Base-by-base conservation (phyloP, 1,139 yeast species). In the Diutina pseudorugosa region DNA sequence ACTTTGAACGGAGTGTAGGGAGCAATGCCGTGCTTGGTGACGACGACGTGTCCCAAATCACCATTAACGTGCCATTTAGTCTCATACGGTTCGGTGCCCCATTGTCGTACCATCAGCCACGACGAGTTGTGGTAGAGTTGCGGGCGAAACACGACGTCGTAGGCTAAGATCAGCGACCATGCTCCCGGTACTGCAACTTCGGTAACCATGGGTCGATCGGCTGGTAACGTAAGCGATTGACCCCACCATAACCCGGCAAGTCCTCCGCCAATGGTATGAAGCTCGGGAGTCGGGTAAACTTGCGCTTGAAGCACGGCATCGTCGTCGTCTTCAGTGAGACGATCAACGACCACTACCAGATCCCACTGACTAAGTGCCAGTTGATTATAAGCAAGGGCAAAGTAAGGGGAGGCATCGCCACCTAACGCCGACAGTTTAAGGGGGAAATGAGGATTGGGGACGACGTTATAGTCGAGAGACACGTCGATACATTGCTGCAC, bases 51-150 rank as follows among this genome's bases (percentile, higher is more conserved):
- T 48, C 65, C 59, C 9, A 69, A 62, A 4, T 68, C 65, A 1
- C 79, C 59, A 52, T 81, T 72, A 6, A 83, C 65, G 59, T 82
- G 85, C 87, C 93, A 88, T 65, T 88, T 89, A 0, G 87, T 76
- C 63, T 90, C 96, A 59, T 70, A 76, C 2, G 87, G 87, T 45
- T 80, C 82, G n/a, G 73, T 70, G 2, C 80, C 70, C 68, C 78
- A 76, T 64, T 89, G 96, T 53, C 89, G 74, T 3, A 86, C 65
- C 42, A 88, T 71, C 45, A 25, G 23, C 18, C 16, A 21, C 36
- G 9, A 21, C 4, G 14, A 25, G 14, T 12, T 11, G 12, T 16
- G 48, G 12, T 12, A 7, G 8, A 45, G 48, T 57, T 52, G 20
- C 58, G 63, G 50, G 56, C 60, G 57, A 54, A 72, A 47, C n/a